Percentiles rank a stretch among this genome's conserved stretches.
Evolutionary conservation across 441 rosid genomes (phyloP).

Genomic region (Adansonia rubrostipa): DNA sequence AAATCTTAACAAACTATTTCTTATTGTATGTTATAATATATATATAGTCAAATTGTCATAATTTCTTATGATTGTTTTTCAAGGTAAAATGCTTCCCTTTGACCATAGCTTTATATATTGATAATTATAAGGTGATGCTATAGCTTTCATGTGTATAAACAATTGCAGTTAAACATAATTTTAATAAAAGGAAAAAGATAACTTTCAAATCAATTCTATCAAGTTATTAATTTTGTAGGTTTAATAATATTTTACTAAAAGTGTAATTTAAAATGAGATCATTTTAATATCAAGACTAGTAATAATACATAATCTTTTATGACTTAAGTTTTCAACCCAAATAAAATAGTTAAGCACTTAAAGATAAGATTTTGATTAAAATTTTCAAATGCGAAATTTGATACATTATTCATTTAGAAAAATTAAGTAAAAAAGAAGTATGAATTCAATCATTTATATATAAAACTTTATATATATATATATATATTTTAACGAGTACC

Average conservation of each 20-base stretch:
- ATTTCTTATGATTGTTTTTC: neutral
- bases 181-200: neutral
- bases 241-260: neutral
- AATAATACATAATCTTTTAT: no score
- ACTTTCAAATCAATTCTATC: neutral
- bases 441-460: no score
- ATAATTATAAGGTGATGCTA: neutral
- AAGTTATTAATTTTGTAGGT: neutral
- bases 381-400: no score
- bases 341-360: no score
- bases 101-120: neutral
- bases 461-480: no score
- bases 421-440: no score
- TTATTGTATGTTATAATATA: no score
- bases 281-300: neutral
- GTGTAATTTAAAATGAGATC: neutral
- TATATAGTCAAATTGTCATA: neutral
- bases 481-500: no score
- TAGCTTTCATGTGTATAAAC: neutral
- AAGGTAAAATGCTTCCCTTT: constrained; percentile 2
- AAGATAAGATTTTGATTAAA: no score
- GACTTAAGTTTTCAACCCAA: neutral
- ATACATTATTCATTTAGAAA: no score
- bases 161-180: constrained; percentile 7
- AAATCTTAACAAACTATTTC: no score